A percentile compares a stretch with the other conserved stretches of the same genome.
Evolutionary conservation across 2,329 filamentous ascomycete species (phyloP).

Genomic region (Phialophora verrucosa): DNA sequence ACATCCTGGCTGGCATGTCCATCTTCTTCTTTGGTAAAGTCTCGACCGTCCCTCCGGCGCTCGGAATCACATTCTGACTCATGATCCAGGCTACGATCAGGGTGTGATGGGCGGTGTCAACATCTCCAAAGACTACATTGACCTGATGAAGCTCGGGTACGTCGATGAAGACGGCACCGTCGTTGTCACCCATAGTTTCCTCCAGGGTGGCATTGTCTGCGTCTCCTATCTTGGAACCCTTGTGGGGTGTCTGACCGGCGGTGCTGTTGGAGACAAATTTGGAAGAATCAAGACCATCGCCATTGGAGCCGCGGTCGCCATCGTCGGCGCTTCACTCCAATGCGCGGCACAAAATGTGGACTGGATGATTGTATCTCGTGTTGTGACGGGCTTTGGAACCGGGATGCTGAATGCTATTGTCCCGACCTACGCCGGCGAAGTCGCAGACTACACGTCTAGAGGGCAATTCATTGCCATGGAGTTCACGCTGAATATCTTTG

Average conservation of each 20-base stretch:
- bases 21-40: no score
- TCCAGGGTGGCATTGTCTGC: constrained; percentile 10
- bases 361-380: constrained; percentile 71
- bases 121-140: constrained; percentile 50
- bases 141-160: constrained; percentile 13
- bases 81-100: constrained; percentile 57
- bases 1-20: no score
- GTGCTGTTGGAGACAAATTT: constrained; percentile 66
- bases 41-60: no score
- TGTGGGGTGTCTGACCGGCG: constrained; percentile 63
- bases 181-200: background rate
- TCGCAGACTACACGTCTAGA: constrained; percentile 68
- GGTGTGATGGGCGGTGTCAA: constrained; percentile 56
- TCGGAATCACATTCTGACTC: no score
- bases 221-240: constrained; percentile 63
- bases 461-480: constrained; percentile 47
- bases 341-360: constrained; percentile 66
- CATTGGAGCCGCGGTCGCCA: constrained; percentile 62
- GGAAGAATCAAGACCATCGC: constrained; percentile 70
- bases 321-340: constrained; percentile 69
- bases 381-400: constrained; percentile 69
- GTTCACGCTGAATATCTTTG: constrained; percentile 11
- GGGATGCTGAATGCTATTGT: constrained; percentile 73
- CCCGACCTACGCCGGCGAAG: constrained; percentile 74
- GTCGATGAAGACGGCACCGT: constrained; percentile 1